Percentiles rank a stretch among this genome's conserved stretches.
phyloP scores from a whole-genome alignment of 139 green algal species.

The Chara braunii region DNA sequence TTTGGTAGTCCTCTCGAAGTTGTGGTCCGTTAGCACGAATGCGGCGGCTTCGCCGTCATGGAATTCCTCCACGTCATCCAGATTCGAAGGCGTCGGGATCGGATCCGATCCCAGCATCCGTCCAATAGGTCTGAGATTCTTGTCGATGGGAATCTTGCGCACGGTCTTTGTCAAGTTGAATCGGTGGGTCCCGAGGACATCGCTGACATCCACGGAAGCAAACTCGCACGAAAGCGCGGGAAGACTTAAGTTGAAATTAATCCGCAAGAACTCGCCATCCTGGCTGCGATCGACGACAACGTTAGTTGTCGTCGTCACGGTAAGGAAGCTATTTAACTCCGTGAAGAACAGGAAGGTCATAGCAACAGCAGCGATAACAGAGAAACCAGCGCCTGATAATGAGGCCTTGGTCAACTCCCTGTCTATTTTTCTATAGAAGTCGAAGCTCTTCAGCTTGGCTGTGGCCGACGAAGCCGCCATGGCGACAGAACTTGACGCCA shows the following conservation, averaged over 20 bases:
- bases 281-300: constrained; percentile 81
- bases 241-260: constrained; percentile 96
- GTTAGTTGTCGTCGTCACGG: constrained; percentile 52
- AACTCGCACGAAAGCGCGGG: constrained; percentile 91
- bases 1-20: constrained; percentile 29
- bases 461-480: no score
- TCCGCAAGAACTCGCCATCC: constrained; percentile 82
- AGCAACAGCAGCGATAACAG: constrained; percentile 65
- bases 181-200: constrained; percentile 79
- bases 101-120: no score
- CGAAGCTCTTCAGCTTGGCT: constrained; percentile 49
- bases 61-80: no score
- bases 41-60: no score
- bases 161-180: constrained; percentile 95
- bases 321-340: constrained; percentile 76
- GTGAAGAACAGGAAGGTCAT: constrained; percentile 74
- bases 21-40: constrained; percentile 39
- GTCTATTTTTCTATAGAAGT: constrained; percentile 56
- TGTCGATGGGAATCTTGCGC: constrained; percentile 71
- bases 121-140: constrained; percentile 41
- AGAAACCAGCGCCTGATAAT: constrained; percentile 77
- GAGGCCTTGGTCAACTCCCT: constrained; percentile 92
- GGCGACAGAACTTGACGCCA: no score
- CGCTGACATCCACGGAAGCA: constrained; percentile 87
- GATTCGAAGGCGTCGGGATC: no score